These are phyloP conservation scores for Crepidotus variabilis DNA, from an alignment of 768 basidiomycete species.

Conservation along the genomic window DNA sequence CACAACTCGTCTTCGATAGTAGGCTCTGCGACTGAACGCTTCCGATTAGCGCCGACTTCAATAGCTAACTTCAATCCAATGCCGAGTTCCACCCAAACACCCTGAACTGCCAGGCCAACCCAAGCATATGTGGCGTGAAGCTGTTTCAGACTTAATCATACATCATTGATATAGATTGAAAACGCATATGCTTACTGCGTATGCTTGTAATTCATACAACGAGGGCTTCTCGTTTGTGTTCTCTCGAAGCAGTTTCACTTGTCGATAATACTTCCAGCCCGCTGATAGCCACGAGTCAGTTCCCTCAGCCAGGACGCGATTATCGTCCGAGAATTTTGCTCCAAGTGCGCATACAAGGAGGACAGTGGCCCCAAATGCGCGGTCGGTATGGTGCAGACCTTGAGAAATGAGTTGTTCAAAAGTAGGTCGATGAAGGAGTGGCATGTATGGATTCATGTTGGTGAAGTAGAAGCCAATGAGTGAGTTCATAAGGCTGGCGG, in stretches of 20 bases:
- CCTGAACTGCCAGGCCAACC: slow-evolving; percentile 45
- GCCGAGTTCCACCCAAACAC: slow-evolving; percentile 59
- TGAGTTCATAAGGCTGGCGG: slow-evolving; percentile 1
- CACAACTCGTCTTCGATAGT: slow-evolving; percentile 61
- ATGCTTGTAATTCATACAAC: slow-evolving; percentile 67
- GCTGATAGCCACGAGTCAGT: slow-evolving; percentile 30
- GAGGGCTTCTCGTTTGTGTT: slow-evolving; percentile 53
- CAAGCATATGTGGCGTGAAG: slow-evolving; percentile 45
- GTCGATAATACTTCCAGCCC: slow-evolving; percentile 55
- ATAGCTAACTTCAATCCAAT: slow-evolving; percentile 63
- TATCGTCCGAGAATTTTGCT: slow-evolving; percentile 49
- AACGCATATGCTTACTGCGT: slow-evolving; percentile 31
- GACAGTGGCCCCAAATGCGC: slow-evolving; percentile 48
- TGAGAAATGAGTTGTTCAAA: slow-evolving; percentile 48
- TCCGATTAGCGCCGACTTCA: slow-evolving; percentile 64
- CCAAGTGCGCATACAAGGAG: slow-evolving; percentile 65
- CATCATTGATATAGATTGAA: not conserved
- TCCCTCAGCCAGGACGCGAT: slow-evolving; percentile 38
- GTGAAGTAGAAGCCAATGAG: slow-evolving; percentile 54
- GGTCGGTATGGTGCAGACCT: slow-evolving; percentile 41
- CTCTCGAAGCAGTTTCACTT: slow-evolving; percentile 54
- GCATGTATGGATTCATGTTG: slow-evolving; percentile 42
- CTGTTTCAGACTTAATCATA: slow-evolving; percentile 31
- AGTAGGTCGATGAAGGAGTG: slow-evolving; percentile 63
- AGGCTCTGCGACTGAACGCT: slow-evolving; percentile 24